phyloP scores from a whole-genome alignment of 2,329 filamentous ascomycete species.

The Cercospora sp. region DNA sequence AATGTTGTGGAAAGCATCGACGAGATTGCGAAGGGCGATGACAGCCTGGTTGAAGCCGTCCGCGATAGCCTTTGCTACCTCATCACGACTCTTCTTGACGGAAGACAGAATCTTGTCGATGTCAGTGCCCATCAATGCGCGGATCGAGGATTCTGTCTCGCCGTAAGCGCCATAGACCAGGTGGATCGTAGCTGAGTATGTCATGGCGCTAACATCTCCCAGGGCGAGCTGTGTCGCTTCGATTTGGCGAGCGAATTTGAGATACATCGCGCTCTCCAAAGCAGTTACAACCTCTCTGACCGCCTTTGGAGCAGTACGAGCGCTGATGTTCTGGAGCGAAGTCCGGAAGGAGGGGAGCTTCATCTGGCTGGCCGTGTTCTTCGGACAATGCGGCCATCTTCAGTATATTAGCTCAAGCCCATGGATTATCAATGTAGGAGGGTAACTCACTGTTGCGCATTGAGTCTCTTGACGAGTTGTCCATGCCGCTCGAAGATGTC shows the following conservation, averaged over 20 bases:
- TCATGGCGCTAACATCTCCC: too few species aligned
- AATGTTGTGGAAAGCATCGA: background rate
- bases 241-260: too few species aligned
- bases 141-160: too few species aligned
- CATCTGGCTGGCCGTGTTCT: background rate
- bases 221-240: too few species aligned
- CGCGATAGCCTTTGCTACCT: background rate
- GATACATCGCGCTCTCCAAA: background rate
- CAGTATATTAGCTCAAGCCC: background rate
- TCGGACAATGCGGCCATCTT: background rate
- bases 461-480: background rate
- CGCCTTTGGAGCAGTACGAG: background rate
- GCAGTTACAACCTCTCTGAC: background rate
- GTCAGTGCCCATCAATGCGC: too few species aligned
- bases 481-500: background rate
- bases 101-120: too few species aligned
- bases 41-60: background rate
- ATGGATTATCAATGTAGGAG: background rate
- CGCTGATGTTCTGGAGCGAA: background rate
- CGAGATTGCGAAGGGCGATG: background rate
- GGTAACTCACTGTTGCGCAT: background rate
- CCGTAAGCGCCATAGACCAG: too few species aligned
- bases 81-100: background rate
- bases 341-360: background rate
- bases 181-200: too few species aligned